Conservation (phyloP, 768 basidiomycete species). For the Hygrophorus pudorinus region DNA sequence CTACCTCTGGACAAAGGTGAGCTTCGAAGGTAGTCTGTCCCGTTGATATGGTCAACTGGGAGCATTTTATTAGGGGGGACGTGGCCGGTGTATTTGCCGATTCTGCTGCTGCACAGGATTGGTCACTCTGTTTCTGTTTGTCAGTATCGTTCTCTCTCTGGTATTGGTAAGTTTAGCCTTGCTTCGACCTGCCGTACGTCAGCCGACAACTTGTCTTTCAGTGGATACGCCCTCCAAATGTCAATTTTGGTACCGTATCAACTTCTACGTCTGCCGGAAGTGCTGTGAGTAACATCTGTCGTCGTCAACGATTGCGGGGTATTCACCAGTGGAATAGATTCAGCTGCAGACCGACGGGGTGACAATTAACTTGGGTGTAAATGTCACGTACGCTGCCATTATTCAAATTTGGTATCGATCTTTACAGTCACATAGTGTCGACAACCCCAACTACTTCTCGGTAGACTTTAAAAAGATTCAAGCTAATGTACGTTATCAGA, state of each 20-base stretch:
- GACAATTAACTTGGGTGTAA: conserved; percentile 49
- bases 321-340: conserved; percentile 13
- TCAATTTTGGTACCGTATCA: conserved; percentile 43
- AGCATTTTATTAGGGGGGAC: conserved; percentile 38
- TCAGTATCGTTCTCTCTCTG: conserved; percentile 57
- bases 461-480: conserved; percentile 56
- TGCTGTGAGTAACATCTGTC: conserved; percentile 26
- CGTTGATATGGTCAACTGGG: conserved; percentile 1
- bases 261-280: conserved; percentile 31
- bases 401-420: not conserved
- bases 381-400: conserved; percentile 46
- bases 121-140: conserved; percentile 50
- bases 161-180: conserved; percentile 43
- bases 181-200: not conserved
- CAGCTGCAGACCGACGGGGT: conserved; percentile 37
- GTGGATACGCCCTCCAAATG: conserved; percentile 73
- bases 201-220: conserved; percentile 17
- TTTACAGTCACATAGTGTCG: conserved; percentile 37
- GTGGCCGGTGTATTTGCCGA: conserved; percentile 50
- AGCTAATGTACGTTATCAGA: conserved; percentile 35
- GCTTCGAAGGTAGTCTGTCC: conserved; percentile 3
- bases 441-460: conserved; percentile 75
- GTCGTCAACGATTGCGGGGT: not conserved
- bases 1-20: conserved; percentile 60
- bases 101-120: conserved; percentile 73